These are phyloP conservation scores for Leishmania gerbilli DNA, from an alignment of 208 protist species.

Conservation along the genomic window DNA sequence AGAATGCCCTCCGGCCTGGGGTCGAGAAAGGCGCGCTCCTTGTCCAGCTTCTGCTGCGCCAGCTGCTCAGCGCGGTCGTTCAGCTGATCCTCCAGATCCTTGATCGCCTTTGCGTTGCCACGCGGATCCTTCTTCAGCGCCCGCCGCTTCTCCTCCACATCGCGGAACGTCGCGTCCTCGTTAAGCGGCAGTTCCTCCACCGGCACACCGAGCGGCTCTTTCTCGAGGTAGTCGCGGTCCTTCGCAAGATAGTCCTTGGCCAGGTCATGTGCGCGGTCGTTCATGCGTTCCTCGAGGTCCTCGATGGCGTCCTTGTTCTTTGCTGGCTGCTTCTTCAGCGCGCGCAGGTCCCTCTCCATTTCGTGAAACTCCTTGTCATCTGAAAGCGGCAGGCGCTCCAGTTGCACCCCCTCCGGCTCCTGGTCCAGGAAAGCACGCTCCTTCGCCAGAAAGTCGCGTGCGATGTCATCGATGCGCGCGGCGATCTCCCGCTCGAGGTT, in stretches of 20 bases:
- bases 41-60: slow-evolving; percentile 51
- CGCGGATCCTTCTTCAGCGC: slow-evolving; percentile 51
- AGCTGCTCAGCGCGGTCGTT: slow-evolving; percentile 63
- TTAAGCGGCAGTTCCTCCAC: slow-evolving; percentile 61
- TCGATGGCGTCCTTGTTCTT: slow-evolving; percentile 66
- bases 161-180: slow-evolving; percentile 58
- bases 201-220: slow-evolving; percentile 59
- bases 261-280: slow-evolving; percentile 67
- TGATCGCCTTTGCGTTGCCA: slow-evolving; percentile 44
- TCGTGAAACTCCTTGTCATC: slow-evolving; percentile 67
- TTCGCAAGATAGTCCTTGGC: slow-evolving; percentile 60
- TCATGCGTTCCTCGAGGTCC: slow-evolving; percentile 65
- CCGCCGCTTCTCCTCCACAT: slow-evolving; percentile 62
- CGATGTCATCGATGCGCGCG: slow-evolving; percentile 63
- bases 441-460: slow-evolving; percentile 67
- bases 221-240: slow-evolving; percentile 54
- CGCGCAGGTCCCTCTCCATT: slow-evolving; percentile 67
- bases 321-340: slow-evolving; percentile 65
- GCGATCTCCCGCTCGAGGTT: slow-evolving; percentile 66
- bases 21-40: slow-evolving; percentile 62
- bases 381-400: slow-evolving; percentile 56
- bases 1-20: slow-evolving; percentile 59
- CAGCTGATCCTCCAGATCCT: slow-evolving; percentile 59
- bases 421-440: slow-evolving; percentile 75
- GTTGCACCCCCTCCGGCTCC: slow-evolving; percentile 61